These are phyloP conservation scores for Huiozyma sinensis DNA, from an alignment of 805 yeast species.

Conservation along the genomic window DNA sequence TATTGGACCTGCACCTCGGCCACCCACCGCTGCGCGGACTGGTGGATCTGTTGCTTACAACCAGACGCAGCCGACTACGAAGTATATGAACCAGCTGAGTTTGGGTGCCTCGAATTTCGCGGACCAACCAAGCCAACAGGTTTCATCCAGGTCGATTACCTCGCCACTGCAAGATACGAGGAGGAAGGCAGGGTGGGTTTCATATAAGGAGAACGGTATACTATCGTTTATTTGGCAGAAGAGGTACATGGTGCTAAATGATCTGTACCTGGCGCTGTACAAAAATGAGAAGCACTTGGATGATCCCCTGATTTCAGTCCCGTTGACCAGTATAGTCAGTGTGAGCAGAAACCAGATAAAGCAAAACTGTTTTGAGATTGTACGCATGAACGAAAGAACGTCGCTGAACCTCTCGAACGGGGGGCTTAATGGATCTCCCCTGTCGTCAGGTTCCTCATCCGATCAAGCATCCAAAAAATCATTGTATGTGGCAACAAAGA, in stretches of 20 bases:
- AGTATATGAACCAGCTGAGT: conserved; percentile 26
- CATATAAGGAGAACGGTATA: conserved; percentile 85
- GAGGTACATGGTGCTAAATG: conserved; percentile 67
- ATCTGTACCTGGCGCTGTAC: conserved; percentile 63
- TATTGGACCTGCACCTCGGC: conserved; percentile 47
- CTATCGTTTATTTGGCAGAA: conserved; percentile 89
- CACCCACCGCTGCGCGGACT: conserved; percentile 27
- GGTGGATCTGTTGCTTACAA: conserved; percentile 19
- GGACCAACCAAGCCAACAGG: background rate
- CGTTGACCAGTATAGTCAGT: conserved; percentile 47
- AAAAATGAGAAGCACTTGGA: conserved; percentile 44
- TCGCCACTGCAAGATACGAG: conserved; percentile 11
- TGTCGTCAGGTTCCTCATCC: conserved; percentile 6
- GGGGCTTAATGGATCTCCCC: background rate
- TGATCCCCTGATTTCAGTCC: conserved; percentile 42
- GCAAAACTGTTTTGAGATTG: conserved; percentile 74
- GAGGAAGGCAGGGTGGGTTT: conserved; percentile 63
- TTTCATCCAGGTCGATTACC: conserved; percentile 6
- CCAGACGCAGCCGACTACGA: conserved; percentile 28
- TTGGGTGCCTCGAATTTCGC: conserved; percentile 5
- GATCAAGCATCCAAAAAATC: conserved; percentile 37
- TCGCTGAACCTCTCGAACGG: conserved; percentile 7
- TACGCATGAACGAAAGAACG: conserved; percentile 34
- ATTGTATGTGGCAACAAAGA: conserved; percentile 62
- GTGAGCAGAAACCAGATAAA: conserved; percentile 60